Evolutionary conservation across 306 rosid species (phyloP).

Genomic region (Vigna reflexopilosa): DNA sequence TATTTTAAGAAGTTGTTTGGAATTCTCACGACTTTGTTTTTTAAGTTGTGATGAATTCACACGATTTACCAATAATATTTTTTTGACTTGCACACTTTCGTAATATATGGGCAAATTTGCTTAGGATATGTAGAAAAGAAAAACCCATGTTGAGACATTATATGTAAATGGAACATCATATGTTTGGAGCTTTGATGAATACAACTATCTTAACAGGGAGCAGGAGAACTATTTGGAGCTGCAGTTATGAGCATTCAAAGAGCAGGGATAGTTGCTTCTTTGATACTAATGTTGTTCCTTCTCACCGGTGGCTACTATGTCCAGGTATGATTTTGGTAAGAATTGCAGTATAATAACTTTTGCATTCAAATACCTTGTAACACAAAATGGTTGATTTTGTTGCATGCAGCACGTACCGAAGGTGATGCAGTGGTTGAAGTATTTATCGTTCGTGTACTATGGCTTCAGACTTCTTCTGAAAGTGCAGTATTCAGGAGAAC

Average conservation of each 20-base stretch:
- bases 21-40: too few relatives aligned
- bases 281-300: conserved; percentile 92
- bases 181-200: conserved; percentile 18
- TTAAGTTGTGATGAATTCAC: too few relatives aligned
- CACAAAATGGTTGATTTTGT: conserved; percentile 8
- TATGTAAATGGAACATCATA: background rate
- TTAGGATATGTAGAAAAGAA: too few relatives aligned
- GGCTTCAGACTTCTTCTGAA: conserved; percentile 89
- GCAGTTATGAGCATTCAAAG: conserved; percentile 87
- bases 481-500: conserved; percentile 87
- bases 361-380: background rate
- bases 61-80: too few relatives aligned
- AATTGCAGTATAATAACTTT: background rate
- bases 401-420: conserved; percentile 95
- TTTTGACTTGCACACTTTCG: too few relatives aligned
- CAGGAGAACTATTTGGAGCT: conserved; percentile 98
- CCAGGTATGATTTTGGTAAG: conserved; percentile 60
- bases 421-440: conserved; percentile 91
- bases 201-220: conserved; percentile 61
- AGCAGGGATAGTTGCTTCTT: conserved; percentile 92
- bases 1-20: too few relatives aligned
- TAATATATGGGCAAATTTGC: too few relatives aligned
- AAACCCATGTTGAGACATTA: background rate
- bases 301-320: conserved; percentile 97
- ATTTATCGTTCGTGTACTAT: conserved; percentile 84